Base-by-base conservation (phyloP, 2,329 filamentous ascomycete genomes). In the Curvularia verruculosa region DNA sequence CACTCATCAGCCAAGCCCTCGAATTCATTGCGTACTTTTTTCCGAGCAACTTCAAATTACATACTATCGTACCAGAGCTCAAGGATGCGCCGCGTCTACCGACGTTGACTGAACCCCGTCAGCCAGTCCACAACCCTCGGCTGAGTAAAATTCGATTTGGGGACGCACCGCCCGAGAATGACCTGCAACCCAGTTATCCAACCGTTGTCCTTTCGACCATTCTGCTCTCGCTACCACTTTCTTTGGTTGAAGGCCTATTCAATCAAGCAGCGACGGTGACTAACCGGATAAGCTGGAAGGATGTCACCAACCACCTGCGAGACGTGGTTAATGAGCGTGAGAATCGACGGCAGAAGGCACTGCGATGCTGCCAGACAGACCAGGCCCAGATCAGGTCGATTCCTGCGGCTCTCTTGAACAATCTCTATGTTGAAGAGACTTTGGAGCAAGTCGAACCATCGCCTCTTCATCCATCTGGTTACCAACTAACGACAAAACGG, bases 101-200 rank as follows among this genome's bases (percentile, higher is more conserved):
- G 2, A 64, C 62, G 21, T 47, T 77, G 18, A 54, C 68, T n/a
- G 69, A 78, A 19, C 66, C 73, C 55, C 72, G 74, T 23, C 65
- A 75, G 5, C 68, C 75, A 10, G 69, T 71, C 3, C 78, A 79
- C 49, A 79, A 85, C 49, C 81, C 82, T 37, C 83, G 86, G 24
- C 78, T 89, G 10, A 84, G 83, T 59, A 83, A 82, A 59, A 90
- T 92, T 50, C 85, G 87, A 58, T 92, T 92, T 67, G 89, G 89
- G n/a, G 88, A 91, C 62, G 77, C 88, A 19, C 78, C 85, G 2
- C 64, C 70, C 2, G 78, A 78, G 24, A 75, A 81, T 31, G 77
- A 80, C 10, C 66, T 70, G 28, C 72, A 75, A 37, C 67, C 75
- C 10, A 75, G 72, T 19, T 65, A 66, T 48, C 61, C 81, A 28